Evolutionary conservation across 176 grass and related monocot species (phyloP).

Genomic region (Zea mays): DNA sequence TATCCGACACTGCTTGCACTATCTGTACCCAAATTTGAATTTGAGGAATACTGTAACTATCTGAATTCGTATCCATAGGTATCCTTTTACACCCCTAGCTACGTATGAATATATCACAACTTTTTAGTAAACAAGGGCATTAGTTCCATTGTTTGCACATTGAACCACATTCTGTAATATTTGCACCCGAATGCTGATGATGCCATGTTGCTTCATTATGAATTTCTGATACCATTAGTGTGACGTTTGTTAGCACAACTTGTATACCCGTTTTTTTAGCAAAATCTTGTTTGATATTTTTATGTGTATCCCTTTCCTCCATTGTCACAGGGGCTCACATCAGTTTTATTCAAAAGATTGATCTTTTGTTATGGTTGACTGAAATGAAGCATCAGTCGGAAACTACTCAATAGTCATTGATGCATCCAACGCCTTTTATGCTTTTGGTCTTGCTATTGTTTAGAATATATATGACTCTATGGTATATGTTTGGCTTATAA

Average conservation of each 20-base stretch:
- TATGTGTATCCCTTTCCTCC: neutral
- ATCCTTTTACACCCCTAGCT: neutral
- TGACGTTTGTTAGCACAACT: neutral
- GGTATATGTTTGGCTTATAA: neutral
- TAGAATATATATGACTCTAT: neutral
- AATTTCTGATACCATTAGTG: neutral
- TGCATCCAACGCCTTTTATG: neutral
- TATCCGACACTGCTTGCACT: too few species aligned
- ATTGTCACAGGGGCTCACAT: neutral
- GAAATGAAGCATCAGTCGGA: conserved; percentile 12
- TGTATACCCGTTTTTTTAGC: neutral
- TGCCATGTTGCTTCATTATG: neutral
- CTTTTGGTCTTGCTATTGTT: conserved; percentile 4
- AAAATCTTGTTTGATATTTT: conserved; percentile 6
- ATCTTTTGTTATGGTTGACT: conserved; percentile 3
- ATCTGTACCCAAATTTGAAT: too few species aligned
- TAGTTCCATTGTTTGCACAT: neutral
- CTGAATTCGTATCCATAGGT: too few species aligned
- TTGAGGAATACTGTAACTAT: too few species aligned
- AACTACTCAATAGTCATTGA: neutral
- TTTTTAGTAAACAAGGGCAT: neutral
- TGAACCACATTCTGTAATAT: neutral
- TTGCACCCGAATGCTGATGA: neutral
- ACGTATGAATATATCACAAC: neutral
- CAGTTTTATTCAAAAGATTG: neutral